phyloP scores from a whole-genome alignment of 495 filamentous ascomycete species.

The Penicillium maclennaniae region DNA sequence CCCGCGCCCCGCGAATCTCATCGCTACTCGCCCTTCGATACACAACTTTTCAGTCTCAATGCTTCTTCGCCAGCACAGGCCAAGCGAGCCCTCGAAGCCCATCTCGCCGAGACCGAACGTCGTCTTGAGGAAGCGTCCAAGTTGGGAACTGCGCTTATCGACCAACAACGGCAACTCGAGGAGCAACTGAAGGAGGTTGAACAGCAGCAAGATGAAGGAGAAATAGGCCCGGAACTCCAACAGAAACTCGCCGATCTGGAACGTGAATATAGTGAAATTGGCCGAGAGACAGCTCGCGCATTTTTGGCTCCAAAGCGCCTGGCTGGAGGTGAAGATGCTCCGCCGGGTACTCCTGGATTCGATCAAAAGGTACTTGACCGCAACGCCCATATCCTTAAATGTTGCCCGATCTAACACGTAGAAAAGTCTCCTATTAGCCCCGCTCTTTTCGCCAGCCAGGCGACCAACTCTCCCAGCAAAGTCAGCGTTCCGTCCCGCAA shows the following conservation, averaged over 20 bases:
- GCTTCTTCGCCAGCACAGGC: slow-evolving; percentile 77
- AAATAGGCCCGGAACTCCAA: slow-evolving; percentile 78
- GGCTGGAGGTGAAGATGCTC: slow-evolving; percentile 59
- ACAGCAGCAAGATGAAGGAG: slow-evolving; percentile 69
- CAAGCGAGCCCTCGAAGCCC: slow-evolving; percentile 83
- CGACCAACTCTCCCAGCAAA: slow-evolving; percentile 85
- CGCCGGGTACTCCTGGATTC: slow-evolving; percentile 57
- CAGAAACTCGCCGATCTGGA: slow-evolving; percentile 84
- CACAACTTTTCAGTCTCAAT: slow-evolving; percentile 72
- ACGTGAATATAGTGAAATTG: slow-evolving; percentile 92
- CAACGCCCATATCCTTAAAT: not conserved
- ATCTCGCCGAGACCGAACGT: slow-evolving; percentile 84
- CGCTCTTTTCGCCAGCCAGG: slow-evolving; percentile 78
- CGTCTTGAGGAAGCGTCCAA: slow-evolving; percentile 87
- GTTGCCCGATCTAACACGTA: slow-evolving; percentile 11
- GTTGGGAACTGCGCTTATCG: slow-evolving; percentile 77
- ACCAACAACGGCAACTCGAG: slow-evolving; percentile 75
- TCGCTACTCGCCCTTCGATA: slow-evolving; percentile 76
- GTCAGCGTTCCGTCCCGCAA: slow-evolving; percentile 79
- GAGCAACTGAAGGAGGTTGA: slow-evolving; percentile 83
- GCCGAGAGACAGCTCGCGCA: slow-evolving; percentile 80
- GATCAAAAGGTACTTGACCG: slow-evolving; percentile 49
- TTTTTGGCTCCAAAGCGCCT: slow-evolving; percentile 79
- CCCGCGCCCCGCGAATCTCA: slow-evolving; percentile 51
- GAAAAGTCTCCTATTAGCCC: slow-evolving; percentile 65